Evolutionary conservation across 225 moss, liverwort and hornwort species (phyloP).

Genomic region (Sphagnum tenellum): DNA sequence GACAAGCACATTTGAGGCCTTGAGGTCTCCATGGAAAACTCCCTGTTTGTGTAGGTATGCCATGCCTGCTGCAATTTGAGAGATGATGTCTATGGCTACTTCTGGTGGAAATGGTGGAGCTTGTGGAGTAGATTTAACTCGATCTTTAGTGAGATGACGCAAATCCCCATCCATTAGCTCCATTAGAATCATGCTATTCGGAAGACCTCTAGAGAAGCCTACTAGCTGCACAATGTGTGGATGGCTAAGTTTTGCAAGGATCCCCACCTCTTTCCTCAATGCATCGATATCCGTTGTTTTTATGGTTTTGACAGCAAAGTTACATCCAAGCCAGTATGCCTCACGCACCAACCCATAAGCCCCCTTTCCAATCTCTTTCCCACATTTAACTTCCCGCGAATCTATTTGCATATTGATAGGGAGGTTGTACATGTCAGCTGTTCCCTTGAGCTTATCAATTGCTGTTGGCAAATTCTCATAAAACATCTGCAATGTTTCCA

Average conservation of each 20-base stretch:
- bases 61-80: constrained; percentile 5
- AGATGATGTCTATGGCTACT: not conserved
- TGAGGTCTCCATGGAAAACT: constrained; percentile 5
- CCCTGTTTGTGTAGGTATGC: constrained; percentile 5
- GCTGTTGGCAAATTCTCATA: not conserved
- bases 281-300: not conserved
- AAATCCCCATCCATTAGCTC: constrained; percentile 5
- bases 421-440: not conserved
- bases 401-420: not conserved
- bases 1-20: constrained; percentile 4
- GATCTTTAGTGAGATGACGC: not conserved
- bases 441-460: not conserved
- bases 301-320: constrained; percentile 1
- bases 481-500: not conserved
- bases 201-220: not conserved
- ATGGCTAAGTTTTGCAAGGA: constrained; percentile 3
- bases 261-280: not conserved
- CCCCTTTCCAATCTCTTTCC: constrained; percentile 1
- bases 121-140: too few relatives aligned
- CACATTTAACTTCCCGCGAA: not conserved
- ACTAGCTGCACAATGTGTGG: constrained; percentile 7
- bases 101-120: constrained; percentile 1
- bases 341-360: constrained; percentile 1
- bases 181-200: constrained; percentile 1
- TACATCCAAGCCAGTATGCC: not conserved